Evolutionary conservation across 768 basidiomycete species (phyloP).

Genomic region (Vararia minispora): DNA sequence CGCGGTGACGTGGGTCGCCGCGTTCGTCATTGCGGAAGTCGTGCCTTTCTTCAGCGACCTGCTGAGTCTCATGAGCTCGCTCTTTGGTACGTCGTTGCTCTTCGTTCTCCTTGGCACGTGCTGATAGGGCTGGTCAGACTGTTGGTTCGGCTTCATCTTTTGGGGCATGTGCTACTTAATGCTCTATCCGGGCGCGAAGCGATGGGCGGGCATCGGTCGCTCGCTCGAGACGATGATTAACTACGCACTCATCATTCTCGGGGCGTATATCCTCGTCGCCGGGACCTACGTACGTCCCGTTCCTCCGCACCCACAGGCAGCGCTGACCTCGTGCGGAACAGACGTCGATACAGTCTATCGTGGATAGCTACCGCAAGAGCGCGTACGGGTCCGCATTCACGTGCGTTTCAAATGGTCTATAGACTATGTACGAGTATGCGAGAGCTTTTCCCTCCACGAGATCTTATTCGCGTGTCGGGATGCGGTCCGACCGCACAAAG

Average conservation of each 20-base stretch:
- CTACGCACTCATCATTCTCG: conserved; percentile 26
- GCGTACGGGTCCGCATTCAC: too few relatives aligned
- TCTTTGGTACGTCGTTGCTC: conserved; percentile 24
- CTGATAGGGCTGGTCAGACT: conserved; percentile 10
- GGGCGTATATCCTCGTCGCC: conserved; percentile 26
- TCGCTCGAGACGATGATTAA: conserved; percentile 27
- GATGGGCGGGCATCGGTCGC: conserved; percentile 24
- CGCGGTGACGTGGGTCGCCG: conserved; percentile 16
- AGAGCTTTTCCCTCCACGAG: too few relatives aligned
- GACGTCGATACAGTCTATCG: conserved; percentile 1
- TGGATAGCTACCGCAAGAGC: conserved; percentile 4
- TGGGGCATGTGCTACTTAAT: conserved; percentile 34
- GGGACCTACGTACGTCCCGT: conserved; percentile 27
- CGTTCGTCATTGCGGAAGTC: conserved; percentile 21
- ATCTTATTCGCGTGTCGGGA: too few relatives aligned
- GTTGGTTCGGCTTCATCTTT: conserved; percentile 32
- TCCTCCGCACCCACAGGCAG: conserved; percentile 8
- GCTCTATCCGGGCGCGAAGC: conserved; percentile 24
- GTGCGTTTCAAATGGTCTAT: too few relatives aligned
- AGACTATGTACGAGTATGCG: too few relatives aligned
- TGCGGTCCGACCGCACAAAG: too few relatives aligned
- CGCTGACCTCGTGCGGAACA: neutral
- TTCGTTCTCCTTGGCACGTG: neutral
- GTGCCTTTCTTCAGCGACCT: conserved; percentile 27
- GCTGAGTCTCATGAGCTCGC: conserved; percentile 29